Conservation (phyloP, 2,329 filamentous ascomycete genomes). For the Colletotrichum karsti region DNA sequence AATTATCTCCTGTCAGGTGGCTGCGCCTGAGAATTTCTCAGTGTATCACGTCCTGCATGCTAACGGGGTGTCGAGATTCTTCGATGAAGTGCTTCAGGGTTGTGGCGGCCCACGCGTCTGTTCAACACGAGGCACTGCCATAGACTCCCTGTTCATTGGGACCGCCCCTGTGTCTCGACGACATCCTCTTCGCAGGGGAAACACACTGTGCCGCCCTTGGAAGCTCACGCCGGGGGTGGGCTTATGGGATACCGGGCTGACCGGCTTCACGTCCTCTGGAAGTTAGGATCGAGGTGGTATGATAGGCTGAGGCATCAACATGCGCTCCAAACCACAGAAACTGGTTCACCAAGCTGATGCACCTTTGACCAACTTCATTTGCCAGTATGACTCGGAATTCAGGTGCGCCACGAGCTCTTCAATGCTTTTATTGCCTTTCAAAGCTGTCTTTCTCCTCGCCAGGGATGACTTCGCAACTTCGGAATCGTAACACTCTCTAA, state of each 20-base stretch:
- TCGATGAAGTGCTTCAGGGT: constrained; percentile 13
- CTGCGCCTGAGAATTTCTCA: constrained; percentile 23
- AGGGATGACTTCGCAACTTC: too few species aligned
- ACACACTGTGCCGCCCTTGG: constrained; percentile 3
- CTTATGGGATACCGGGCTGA: not conserved
- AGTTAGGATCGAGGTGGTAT: not conserved
- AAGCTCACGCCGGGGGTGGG: constrained; percentile 3
- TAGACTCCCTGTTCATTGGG: constrained; percentile 5
- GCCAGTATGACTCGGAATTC: constrained; percentile 6
- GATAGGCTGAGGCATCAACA: not conserved
- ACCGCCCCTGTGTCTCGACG: not conserved
- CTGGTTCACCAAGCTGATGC: not conserved
- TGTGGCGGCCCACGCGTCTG: constrained; percentile 19
- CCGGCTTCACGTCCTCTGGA: not conserved
- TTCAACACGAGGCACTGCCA: constrained; percentile 19
- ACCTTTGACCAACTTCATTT: not conserved
- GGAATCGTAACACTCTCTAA: too few species aligned
- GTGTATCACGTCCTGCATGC: constrained; percentile 26
- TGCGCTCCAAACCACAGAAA: not conserved
- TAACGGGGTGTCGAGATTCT: constrained; percentile 22
- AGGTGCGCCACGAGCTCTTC: not conserved
- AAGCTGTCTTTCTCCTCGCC: not conserved
- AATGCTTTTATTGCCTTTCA: not conserved
- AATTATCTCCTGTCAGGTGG: constrained; percentile 14
- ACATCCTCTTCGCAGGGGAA: not conserved